Conservation (phyloP, 1,139 yeast species). For the Geotrichum aggregatum region DNA sequence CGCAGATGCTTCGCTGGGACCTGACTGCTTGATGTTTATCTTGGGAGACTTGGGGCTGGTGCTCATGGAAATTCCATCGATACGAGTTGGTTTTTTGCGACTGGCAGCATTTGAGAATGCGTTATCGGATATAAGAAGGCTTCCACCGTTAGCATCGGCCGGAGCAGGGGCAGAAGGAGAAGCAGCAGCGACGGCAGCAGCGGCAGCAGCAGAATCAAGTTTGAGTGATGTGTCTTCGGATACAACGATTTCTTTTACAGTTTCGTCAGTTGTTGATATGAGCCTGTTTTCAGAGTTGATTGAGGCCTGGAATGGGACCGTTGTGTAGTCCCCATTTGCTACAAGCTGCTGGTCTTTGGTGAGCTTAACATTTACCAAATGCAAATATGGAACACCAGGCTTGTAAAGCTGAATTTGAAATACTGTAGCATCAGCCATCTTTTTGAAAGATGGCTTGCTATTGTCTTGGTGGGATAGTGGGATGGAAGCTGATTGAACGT, state of each 20-base stretch:
- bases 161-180: too few species aligned
- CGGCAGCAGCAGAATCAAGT: background rate
- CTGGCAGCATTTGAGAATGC: too few species aligned
- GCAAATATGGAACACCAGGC: conserved; percentile 18
- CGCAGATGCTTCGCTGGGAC: too few species aligned
- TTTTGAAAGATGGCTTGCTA: too few species aligned
- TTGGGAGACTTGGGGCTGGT: too few species aligned
- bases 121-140: too few species aligned
- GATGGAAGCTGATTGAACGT: background rate
- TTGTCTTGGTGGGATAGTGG: background rate
- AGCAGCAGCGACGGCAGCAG: too few species aligned
- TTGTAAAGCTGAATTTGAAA: conserved; percentile 9
- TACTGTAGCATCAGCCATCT: background rate
- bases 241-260: background rate
- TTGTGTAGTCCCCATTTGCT: background rate
- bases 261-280: background rate
- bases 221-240: conserved; percentile 3
- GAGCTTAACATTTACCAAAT: conserved; percentile 6
- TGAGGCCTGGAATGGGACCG: background rate
- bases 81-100: too few species aligned
- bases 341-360: conserved; percentile 1
- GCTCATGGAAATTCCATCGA: too few species aligned
- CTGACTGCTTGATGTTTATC: too few species aligned
- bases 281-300: background rate
- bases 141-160: background rate